Conservation (phyloP, 805 yeast species). For the Nakazawaea wickerhamii region DNA sequence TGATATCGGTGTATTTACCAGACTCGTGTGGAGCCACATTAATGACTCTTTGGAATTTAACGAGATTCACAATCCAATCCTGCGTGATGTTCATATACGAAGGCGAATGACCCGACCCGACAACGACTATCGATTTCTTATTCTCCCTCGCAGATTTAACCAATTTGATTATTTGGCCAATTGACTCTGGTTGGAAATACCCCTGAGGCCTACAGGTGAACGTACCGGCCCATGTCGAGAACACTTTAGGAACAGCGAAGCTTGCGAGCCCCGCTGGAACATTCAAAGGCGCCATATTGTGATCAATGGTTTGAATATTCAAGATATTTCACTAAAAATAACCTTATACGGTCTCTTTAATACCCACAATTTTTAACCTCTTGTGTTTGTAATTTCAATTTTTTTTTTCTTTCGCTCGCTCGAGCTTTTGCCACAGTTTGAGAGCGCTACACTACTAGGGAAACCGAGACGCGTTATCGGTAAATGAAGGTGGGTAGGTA, state of each 20-base stretch:
- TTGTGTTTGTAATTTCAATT: neutral
- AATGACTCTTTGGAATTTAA: conserved; percentile 58
- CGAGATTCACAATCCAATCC: conserved; percentile 87
- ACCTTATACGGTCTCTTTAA: too few relatives aligned
- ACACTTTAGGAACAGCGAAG: conserved; percentile 32
- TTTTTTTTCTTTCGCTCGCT: neutral
- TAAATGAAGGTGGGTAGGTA: too few relatives aligned
- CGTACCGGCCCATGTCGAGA: conserved; percentile 86
- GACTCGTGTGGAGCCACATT: conserved; percentile 40
- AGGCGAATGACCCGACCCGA: conserved; percentile 96
- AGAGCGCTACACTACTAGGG: neutral
- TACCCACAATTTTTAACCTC: too few relatives aligned
- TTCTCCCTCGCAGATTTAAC: conserved; percentile 58
- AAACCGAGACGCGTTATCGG: too few relatives aligned
- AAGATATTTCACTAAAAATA: neutral
- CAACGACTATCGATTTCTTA: conserved; percentile 68
- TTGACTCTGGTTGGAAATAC: conserved; percentile 67
- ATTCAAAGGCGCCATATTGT: conserved; percentile 7
- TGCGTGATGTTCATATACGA: conserved; percentile 82
- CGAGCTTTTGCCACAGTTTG: neutral
- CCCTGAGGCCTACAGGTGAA: conserved; percentile 71
- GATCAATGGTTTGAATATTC: neutral
- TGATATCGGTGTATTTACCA: conserved; percentile 77
- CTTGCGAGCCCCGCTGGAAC: conserved; percentile 23
- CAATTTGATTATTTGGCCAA: conserved; percentile 64